Evolutionary conservation across 257 asterid genomes (phyloP).

Genomic region (Nicotiana noctiflora): DNA sequence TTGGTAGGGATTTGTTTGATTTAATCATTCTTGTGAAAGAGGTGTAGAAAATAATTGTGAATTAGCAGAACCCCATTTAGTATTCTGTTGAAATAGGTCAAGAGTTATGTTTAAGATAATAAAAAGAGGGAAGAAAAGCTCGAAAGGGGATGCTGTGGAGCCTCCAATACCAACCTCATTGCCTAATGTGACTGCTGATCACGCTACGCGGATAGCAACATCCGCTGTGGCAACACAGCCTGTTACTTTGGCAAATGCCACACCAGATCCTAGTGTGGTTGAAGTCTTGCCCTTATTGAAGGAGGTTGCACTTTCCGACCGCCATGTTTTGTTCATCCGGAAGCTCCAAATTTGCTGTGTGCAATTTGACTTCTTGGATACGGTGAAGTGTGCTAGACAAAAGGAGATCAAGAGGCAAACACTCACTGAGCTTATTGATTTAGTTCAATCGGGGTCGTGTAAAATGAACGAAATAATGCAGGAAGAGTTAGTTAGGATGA

Average conservation of each 20-base stretch:
- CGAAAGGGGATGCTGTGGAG: conserved; percentile 48
- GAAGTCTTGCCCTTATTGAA: conserved; percentile 70
- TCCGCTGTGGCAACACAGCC: conserved; percentile 30
- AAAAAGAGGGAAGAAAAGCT: conserved; percentile 53
- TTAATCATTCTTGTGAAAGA: neutral
- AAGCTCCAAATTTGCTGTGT: conserved; percentile 67
- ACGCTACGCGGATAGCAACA: conserved; percentile 17
- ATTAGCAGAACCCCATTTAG: neutral
- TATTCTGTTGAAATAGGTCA: neutral
- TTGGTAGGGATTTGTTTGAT: neutral
- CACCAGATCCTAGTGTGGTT: conserved; percentile 42
- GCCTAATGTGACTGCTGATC: neutral
- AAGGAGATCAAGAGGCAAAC: conserved; percentile 91
- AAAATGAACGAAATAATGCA: conserved; percentile 88
- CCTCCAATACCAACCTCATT: conserved; percentile 34
- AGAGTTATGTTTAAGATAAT: conserved; percentile 47
- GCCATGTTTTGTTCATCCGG: conserved; percentile 59
- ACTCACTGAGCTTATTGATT: conserved; percentile 68
- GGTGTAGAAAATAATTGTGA: neutral
- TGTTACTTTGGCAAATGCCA: conserved; percentile 42
- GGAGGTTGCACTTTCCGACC: conserved; percentile 65
- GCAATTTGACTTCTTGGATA: conserved; percentile 59
- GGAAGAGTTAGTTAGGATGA: conserved; percentile 75
- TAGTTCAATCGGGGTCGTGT: conserved; percentile 62
- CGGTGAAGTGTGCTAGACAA: conserved; percentile 52